phyloP scores from a whole-genome alignment of 441 rosid genomes.

The Pelargonium citronellum region DNA sequence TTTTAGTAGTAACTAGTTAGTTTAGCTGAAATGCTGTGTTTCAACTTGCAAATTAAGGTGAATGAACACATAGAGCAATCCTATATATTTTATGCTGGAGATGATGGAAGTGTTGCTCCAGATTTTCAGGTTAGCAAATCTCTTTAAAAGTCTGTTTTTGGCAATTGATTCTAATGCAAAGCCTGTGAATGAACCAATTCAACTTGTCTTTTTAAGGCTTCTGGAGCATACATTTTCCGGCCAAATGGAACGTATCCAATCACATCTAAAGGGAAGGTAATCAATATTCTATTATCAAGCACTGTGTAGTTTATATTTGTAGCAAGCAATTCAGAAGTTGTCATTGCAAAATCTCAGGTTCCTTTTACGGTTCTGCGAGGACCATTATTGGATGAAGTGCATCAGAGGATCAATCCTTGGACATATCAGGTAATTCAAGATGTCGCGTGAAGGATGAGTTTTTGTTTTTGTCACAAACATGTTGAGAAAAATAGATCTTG shows the following conservation, averaged over 20 bases:
- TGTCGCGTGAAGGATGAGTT: conserved; percentile 2
- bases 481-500: not conserved
- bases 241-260: conserved; percentile 80
- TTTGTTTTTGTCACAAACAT: not conserved
- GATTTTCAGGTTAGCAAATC: conserved; percentile 43
- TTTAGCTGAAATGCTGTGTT: conserved; percentile 8
- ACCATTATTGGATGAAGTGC: conserved; percentile 77
- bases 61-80: conserved; percentile 42
- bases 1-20: conserved; percentile 1
- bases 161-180: conserved; percentile 16
- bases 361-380: conserved; percentile 69
- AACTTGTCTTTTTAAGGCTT: conserved; percentile 40
- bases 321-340: conserved; percentile 15
- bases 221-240: conserved; percentile 95
- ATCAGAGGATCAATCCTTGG: conserved; percentile 77
- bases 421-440: conserved; percentile 66
- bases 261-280: conserved; percentile 60
- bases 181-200: conserved; percentile 3
- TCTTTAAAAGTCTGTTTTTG: conserved; percentile 2
- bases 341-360: conserved; percentile 43
- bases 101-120: conserved; percentile 38
- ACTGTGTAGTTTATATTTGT: conserved; percentile 16
- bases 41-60: conserved; percentile 30
- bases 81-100: conserved; percentile 54
- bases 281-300: conserved; percentile 21